phyloP scores from a whole-genome alignment of 208 protist genomes.

The Trypanosoma platydactyli region DNA sequence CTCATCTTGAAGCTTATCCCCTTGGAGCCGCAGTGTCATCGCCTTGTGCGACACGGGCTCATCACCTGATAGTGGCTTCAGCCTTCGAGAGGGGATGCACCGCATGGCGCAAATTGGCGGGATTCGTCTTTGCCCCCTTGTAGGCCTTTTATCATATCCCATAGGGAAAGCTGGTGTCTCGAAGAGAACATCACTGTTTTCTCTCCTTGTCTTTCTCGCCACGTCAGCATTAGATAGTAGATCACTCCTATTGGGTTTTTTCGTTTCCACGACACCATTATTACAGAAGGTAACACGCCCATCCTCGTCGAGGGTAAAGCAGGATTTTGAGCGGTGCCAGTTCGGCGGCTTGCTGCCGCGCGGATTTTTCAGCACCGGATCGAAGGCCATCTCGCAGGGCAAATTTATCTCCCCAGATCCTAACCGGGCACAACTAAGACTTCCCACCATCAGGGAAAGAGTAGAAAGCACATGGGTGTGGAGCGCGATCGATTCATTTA shows the following conservation, averaged over 20 bases:
- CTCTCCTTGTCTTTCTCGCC: slow-evolving; percentile 4
- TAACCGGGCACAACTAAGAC: slow-evolving; percentile 34
- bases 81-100: background rate
- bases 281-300: slow-evolving; percentile 44
- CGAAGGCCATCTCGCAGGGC: slow-evolving; percentile 3
- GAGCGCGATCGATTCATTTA: slow-evolving; percentile 18
- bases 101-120: slow-evolving; percentile 15
- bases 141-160: background rate
- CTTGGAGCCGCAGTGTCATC: slow-evolving; percentile 30
- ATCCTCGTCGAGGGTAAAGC: slow-evolving; percentile 60
- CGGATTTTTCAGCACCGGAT: background rate
- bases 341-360: background rate
- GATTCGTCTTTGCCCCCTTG: slow-evolving; percentile 9
- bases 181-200: background rate
- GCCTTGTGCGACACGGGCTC: slow-evolving; percentile 19
- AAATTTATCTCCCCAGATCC: too few species aligned
- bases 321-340: slow-evolving; percentile 16
- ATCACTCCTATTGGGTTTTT: background rate
- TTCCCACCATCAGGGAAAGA: slow-evolving; percentile 50
- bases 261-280: slow-evolving; percentile 2
- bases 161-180: background rate
- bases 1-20: slow-evolving; percentile 44
- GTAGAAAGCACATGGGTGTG: slow-evolving; percentile 63
- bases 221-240: background rate
- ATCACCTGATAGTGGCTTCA: slow-evolving; percentile 4